These are phyloP conservation scores for Ramalina peruviana DNA, from an alignment of 495 filamentous ascomycete species.

Conservation along the genomic window DNA sequence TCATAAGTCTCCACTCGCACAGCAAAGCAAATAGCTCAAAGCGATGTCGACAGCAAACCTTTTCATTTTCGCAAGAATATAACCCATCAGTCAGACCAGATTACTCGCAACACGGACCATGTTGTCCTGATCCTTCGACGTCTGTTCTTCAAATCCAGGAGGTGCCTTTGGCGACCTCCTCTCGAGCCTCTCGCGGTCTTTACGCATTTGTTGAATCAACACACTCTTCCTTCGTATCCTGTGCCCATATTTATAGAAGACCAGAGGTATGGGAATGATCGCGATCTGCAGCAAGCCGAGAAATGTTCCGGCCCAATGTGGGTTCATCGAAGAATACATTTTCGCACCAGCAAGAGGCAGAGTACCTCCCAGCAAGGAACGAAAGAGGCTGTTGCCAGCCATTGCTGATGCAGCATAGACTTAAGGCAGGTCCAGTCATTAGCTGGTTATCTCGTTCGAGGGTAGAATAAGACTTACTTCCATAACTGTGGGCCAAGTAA, in stretches of 20 bases:
- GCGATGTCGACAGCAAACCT: too few species aligned
- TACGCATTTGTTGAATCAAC: conserved; percentile 55
- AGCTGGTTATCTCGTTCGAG: neutral
- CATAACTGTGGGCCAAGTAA: conserved; percentile 67
- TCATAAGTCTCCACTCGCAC: too few species aligned
- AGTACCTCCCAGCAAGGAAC: conserved; percentile 53
- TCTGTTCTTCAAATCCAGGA: conserved; percentile 17
- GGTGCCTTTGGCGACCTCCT: conserved; percentile 23
- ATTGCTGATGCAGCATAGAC: conserved; percentile 63
- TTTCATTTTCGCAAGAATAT: too few species aligned
- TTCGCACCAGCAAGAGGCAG: conserved; percentile 59
- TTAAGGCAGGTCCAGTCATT: neutral
- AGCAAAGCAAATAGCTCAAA: too few species aligned
- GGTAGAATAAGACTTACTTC: conserved; percentile 19
- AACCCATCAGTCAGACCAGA: neutral
- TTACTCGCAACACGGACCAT: neutral
- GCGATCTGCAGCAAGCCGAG: conserved; percentile 54
- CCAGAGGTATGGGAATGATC: conserved; percentile 64
- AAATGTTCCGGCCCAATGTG: conserved; percentile 68
- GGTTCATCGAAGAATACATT: conserved; percentile 55
- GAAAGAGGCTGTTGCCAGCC: conserved; percentile 60
- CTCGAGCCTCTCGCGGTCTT: conserved; percentile 51
- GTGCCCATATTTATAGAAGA: conserved; percentile 64
- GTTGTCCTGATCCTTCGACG: conserved; percentile 9
- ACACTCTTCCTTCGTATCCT: conserved; percentile 50